A percentile compares a stretch with the other conserved stretches of the same genome.
Evolutionary conservation across 176 grass and related monocot genomes (phyloP).

Genomic region (sorghum (Sorghum bicolor)): DNA sequence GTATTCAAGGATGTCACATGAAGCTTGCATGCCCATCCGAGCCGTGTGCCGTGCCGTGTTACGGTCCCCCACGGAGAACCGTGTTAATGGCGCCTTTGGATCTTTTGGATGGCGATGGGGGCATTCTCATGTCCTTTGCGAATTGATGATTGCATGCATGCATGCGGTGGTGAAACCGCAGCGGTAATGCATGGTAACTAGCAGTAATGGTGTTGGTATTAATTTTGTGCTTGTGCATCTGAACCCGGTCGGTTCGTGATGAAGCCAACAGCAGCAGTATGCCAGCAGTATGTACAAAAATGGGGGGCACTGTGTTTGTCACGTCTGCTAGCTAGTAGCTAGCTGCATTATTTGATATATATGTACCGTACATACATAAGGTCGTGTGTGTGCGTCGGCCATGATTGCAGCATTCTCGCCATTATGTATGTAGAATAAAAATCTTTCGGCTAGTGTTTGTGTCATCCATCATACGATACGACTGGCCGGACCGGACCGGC

Average conservation of each 20-base stretch:
- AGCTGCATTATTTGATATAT: neutral
- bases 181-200: neutral
- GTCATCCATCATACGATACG: neutral
- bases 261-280: neutral
- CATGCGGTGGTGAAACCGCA: neutral
- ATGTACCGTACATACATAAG: too few species aligned
- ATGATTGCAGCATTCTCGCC: conserved; percentile 3
- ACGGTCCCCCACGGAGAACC: conserved; percentile 25
- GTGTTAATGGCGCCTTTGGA: conserved; percentile 36
- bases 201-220: neutral
- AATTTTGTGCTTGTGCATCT: neutral
- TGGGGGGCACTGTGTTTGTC: neutral
- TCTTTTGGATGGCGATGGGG: conserved; percentile 20
- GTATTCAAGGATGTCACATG: conserved; percentile 51
- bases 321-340: neutral
- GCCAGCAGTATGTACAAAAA: neutral
- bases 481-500: neutral
- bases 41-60: neutral
- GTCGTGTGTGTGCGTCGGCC: neutral
- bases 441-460: neutral
- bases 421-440: neutral
- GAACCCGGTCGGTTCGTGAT: neutral
- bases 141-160: neutral
- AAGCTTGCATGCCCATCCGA: conserved; percentile 9
- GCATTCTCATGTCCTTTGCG: conserved; percentile 18